Base-by-base conservation (phyloP, 148 eudicot genomes). In the Tetragonia tetragonoides region DNA sequence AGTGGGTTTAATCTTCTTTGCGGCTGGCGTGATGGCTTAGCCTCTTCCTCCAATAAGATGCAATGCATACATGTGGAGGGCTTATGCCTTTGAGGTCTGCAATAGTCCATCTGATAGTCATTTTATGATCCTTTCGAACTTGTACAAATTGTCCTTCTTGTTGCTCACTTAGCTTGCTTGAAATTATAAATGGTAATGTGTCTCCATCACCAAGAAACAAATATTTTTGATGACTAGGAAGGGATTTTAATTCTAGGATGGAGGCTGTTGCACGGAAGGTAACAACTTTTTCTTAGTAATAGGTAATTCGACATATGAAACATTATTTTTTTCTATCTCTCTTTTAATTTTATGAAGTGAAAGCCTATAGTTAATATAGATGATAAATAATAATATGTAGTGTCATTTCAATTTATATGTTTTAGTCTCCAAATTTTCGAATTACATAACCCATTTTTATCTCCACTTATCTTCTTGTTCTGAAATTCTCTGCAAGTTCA, bases 191-290 rank as follows among this genome's bases (percentile, higher is more conserved):
- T 15, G 64, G 76, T 3, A 73, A 39, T 1, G 44, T 37, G 3
- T 53, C 46, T 2, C 8, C 44, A 1, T 68, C 40, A 16, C 80
- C 56, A 53, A 77, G 67, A 17, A 16, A 68, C 8, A 42, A 66
- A 42, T 77, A 77, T n/a, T 77, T 77, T 1, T 68, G 62, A 60
- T 77, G 80, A 7, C 21, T 18, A 7, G 74, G 51, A 7, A 63
- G 66, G 7, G 34, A 38, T 24, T 63, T 63, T 1, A 63, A 63
- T 3, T 63, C 66, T 10, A 17, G 66, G 6, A 10, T 3, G 66
- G 66, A 4, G n/a, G 12, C 39, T 63, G 12, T 38, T 10, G 5
- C 3, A 63, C 38, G 24, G 38, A 63, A 5, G 66, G 66, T 10
- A 63, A 24, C 5, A 17, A 17, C 12, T 63, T 63, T 10, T 63